These are phyloP conservation scores for Massospora cicadina DNA, from an alignment of 371 early-diverging fungal species.

Conservation along the genomic window DNA sequence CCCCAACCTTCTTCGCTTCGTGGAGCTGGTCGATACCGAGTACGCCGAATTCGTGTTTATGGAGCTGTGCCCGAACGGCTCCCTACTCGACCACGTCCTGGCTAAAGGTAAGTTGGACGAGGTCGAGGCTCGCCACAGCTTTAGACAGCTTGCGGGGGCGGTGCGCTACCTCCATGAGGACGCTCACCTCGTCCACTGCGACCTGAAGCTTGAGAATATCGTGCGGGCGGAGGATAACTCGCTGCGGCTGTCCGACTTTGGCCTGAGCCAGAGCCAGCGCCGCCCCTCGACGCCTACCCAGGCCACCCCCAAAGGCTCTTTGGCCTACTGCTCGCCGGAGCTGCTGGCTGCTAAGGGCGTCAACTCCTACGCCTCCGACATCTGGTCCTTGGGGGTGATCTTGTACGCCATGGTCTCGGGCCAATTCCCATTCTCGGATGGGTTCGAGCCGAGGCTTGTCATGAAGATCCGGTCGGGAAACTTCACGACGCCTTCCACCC, in stretches of 20 bases:
- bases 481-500: neutral
- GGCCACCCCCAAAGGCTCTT: constrained; percentile 25
- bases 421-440: constrained; percentile 38
- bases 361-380: constrained; percentile 23
- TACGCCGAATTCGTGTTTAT: constrained; percentile 44
- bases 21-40: constrained; percentile 39
- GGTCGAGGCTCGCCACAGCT: constrained; percentile 25
- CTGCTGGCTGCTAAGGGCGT: constrained; percentile 22
- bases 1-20: constrained; percentile 39
- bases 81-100: constrained; percentile 17
- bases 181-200: constrained; percentile 61
- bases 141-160: constrained; percentile 50
- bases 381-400: constrained; percentile 73
- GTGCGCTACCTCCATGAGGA: constrained; percentile 64
- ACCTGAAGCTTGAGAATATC: constrained; percentile 88
- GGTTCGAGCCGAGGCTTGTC: constrained; percentile 7
- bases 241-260: constrained; percentile 84
- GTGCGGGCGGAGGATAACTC: constrained; percentile 26
- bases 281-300: neutral
- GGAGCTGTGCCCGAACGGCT: constrained; percentile 43
- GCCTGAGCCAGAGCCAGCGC: constrained; percentile 23
- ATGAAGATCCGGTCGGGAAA: constrained; percentile 5
- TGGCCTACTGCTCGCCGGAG: constrained; percentile 67
- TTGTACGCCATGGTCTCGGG: constrained; percentile 54
- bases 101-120: constrained; percentile 18